A percentile compares a stretch with the other conserved stretches of the same genome.
Evolutionary conservation across 805 yeast species (phyloP).

Genomic region (Sungouiella blattae): DNA sequence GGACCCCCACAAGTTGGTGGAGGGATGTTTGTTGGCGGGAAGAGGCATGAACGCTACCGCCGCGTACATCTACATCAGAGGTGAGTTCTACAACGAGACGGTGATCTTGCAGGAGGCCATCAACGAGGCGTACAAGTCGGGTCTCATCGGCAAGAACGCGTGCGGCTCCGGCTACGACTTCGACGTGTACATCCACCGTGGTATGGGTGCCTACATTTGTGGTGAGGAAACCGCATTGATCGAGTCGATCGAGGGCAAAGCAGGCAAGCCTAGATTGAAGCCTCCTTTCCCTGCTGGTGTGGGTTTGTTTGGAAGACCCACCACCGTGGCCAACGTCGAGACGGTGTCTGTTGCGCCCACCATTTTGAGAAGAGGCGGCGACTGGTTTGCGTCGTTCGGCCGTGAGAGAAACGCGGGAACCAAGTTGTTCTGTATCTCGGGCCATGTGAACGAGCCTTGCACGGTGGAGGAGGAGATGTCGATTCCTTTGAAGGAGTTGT

Average conservation of each 20-base stretch:
- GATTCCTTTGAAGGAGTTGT: slow-evolving; percentile 74
- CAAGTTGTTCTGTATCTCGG: slow-evolving; percentile 81
- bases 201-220: slow-evolving; percentile 91
- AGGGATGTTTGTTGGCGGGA: slow-evolving; percentile 88
- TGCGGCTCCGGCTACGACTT: slow-evolving; percentile 85
- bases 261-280: slow-evolving; percentile 90
- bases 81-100: slow-evolving; percentile 85
- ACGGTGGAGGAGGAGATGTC: slow-evolving; percentile 95
- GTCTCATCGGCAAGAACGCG: slow-evolving; percentile 77
- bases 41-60: slow-evolving; percentile 93
- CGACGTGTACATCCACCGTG: slow-evolving; percentile 83
- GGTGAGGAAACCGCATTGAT: slow-evolving; percentile 91
- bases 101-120: slow-evolving; percentile 72
- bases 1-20: slow-evolving; percentile 88
- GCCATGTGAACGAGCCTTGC: slow-evolving; percentile 90
- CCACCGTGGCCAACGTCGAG: slow-evolving; percentile 88
- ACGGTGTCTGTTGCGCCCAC: slow-evolving; percentile 90
- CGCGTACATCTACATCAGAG: slow-evolving; percentile 86
- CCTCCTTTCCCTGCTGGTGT: slow-evolving; percentile 96
- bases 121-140: slow-evolving; percentile 81
- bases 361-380: slow-evolving; percentile 83
- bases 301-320: slow-evolving; percentile 86
- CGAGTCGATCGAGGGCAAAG: slow-evolving; percentile 87
- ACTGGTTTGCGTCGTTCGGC: slow-evolving; percentile 82
- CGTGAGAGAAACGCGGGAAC: slow-evolving; percentile 83